These are phyloP conservation scores for Didymella segeticola DNA, from an alignment of 2,329 filamentous ascomycete species.

Conservation along the genomic window DNA sequence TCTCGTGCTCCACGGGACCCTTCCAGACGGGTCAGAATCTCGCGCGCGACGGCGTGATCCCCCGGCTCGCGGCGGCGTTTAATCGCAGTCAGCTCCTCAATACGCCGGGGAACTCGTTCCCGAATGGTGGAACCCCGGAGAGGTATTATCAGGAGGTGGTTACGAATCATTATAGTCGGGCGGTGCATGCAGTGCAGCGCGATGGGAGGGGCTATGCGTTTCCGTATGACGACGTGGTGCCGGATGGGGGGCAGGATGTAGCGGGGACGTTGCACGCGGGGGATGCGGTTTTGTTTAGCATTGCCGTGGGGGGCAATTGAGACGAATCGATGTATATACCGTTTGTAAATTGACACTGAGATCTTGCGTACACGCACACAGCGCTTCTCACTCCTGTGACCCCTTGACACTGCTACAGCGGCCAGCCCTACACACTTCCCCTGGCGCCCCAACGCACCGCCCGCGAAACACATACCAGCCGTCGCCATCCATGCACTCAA, in stretches of 20 bases:
- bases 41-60: slow-evolving; percentile 66
- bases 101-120: slow-evolving; percentile 46
- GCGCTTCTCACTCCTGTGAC: neutral
- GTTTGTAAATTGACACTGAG: no score
- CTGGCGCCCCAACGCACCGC: neutral
- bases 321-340: no score
- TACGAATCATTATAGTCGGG: slow-evolving; percentile 65
- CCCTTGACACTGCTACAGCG: neutral
- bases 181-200: slow-evolving; percentile 66
- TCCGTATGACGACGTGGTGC: slow-evolving; percentile 72
- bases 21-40: slow-evolving; percentile 57
- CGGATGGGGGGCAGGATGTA: slow-evolving; percentile 62
- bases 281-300: slow-evolving; percentile 54
- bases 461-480: neutral
- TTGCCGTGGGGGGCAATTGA: slow-evolving; percentile 55
- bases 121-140: slow-evolving; percentile 38
- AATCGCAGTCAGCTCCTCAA: slow-evolving; percentile 74
- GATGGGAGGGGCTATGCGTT: slow-evolving; percentile 70
- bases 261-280: slow-evolving; percentile 59
- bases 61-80: slow-evolving; percentile 76
- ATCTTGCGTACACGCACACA: no score
- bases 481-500: neutral
- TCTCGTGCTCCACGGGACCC: slow-evolving; percentile 69
- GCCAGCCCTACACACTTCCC: neutral
- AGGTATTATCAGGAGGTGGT: slow-evolving; percentile 46